Base-by-base conservation (phyloP, 192 early-diverging fungal species). In the Coemansia sp. region DNA sequence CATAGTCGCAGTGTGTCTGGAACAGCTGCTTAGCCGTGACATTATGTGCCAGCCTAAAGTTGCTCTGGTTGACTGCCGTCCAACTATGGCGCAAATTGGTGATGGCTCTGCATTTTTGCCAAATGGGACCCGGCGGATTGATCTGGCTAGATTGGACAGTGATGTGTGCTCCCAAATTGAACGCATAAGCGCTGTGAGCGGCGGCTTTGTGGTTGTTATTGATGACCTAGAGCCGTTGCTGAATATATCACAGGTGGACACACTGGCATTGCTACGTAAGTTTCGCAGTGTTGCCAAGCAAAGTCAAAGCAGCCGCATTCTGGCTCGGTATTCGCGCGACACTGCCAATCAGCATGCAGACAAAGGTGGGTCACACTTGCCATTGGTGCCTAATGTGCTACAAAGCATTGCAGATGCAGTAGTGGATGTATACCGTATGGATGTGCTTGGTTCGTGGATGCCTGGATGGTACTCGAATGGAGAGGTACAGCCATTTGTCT, bases 401-500 rank as follows among this genome's bases (percentile, higher is more conserved):
- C 25, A 15, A 10, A 32, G 56, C 24, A n/a, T 69, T 51, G 69
- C 78, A 0, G 78, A 81, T 45, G 78, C 72, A 3, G 23, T 61
- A 14, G 57, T 81, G 11, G 78, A 81, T 38, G 66, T 72, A 17
- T 43, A 75, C 45, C 69, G 64, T 4, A 58, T 72, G 17, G 63
- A 65, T 25, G 54, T 57, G 15, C 58, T 81, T 50, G 53, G 57
- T 10, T 67, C 67, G 11, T 81, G 78, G 78, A 72, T 74, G 72
- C 78, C 78, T 15, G 78, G 78, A 3, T 81, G 78, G 78, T 81
- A 75, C 53, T 81, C 78, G 27, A 66, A 81, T 27, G 72, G 65
- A 4, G 55, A 51, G 22, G 11, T 55, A 2, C 27, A 10, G 23
- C 66, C 78, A 15, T 75, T 81, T 58, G 25, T 72, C 7, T 48